Evolutionary conservation across 2,329 filamentous ascomycete species (phyloP), one percentile per base, ranked within the genome.

Genomic region (Fusarium aywerte): DNA sequence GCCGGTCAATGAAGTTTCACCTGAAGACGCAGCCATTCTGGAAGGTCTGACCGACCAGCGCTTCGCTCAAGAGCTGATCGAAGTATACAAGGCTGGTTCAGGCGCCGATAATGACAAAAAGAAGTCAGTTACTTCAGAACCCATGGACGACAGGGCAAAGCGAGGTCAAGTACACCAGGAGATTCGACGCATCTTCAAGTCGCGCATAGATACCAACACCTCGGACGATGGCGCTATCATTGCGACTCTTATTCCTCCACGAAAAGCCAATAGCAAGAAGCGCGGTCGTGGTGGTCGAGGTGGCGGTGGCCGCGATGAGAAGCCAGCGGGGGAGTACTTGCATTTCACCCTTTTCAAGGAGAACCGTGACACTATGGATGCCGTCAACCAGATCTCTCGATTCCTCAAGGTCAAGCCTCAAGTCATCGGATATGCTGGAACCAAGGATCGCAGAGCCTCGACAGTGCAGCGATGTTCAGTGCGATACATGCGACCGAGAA

Each of bases 331-430:
- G 18, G 90, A 93, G 47, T 96, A 92, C 76, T 81, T 97, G 15
- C 93, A 97, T 77, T 97, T 97, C 77, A 95, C 92, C 1, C 83
- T 97, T 50, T 96, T 95, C 86, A 97, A 97, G 80, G 94, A 97
- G 80, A 97, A 97, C 80, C 94, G 95, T 75, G 94, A 97, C 76
- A 97, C 94, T 2, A 96, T 97, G 92, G 94, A 97, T 72, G 90
- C 92, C 0, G 84, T 96, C 52, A 90, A 88, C 52, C 92, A 91
- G 73, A 85, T 97, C 38, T 87, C 90, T 1, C 90, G 90, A 40
- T 85, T 90, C 67, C 80, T 97, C 65, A 91, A 90, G 74, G 82
- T 92, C 67, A 93, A 92, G 76, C 84, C 86, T 25, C 91, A 94
- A 70, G 85, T 88, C 58, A 95, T 97, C 72, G 82, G 82, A 43